phyloP scores from a whole-genome alignment of 441 rosid species.

The Daphne laureola region DNA sequence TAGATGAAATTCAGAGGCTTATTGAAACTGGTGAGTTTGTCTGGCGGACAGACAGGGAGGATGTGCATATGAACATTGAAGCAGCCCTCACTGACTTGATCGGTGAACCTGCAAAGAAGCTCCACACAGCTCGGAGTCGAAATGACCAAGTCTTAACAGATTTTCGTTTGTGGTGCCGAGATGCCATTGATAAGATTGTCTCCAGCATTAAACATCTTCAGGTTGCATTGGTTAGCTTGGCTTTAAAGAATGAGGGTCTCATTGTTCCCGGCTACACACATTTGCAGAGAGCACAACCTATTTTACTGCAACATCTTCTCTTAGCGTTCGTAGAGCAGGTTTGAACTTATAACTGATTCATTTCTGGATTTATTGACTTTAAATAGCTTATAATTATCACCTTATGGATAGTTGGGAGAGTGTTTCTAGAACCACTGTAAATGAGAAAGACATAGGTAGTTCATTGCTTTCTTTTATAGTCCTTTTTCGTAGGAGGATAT shows the following conservation, averaged over 20 bases:
- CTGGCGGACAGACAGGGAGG: conserved; percentile 94
- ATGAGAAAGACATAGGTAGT: neutral
- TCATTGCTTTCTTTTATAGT: too few species aligned
- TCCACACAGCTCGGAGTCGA: conserved; percentile 88
- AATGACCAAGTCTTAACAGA: conserved; percentile 89
- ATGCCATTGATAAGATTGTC: conserved; percentile 62
- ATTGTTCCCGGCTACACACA: conserved; percentile 91
- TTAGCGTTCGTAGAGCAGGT: conserved; percentile 91
- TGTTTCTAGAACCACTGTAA: neutral
- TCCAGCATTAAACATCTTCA: conserved; percentile 45
- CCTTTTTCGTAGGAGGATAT: too few species aligned
- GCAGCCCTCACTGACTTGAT: conserved; percentile 85
- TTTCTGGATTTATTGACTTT: neutral
- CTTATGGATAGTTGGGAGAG: too few species aligned
- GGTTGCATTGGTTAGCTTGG: conserved; percentile 55
- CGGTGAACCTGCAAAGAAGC: conserved; percentile 95
- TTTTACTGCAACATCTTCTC: conserved; percentile 74
- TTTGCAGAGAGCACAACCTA: conserved; percentile 93
- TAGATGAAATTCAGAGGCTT: conserved; percentile 56
- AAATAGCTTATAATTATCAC: neutral
- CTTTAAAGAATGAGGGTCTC: conserved; percentile 53
- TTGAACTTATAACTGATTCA: conserved; percentile 16
- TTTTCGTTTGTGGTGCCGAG: conserved; percentile 90
- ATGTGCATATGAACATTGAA: conserved; percentile 97
- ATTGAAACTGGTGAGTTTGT: conserved; percentile 58